Conservation (phyloP, 306 rosid species). For the Prinsepia uniflora region DNA sequence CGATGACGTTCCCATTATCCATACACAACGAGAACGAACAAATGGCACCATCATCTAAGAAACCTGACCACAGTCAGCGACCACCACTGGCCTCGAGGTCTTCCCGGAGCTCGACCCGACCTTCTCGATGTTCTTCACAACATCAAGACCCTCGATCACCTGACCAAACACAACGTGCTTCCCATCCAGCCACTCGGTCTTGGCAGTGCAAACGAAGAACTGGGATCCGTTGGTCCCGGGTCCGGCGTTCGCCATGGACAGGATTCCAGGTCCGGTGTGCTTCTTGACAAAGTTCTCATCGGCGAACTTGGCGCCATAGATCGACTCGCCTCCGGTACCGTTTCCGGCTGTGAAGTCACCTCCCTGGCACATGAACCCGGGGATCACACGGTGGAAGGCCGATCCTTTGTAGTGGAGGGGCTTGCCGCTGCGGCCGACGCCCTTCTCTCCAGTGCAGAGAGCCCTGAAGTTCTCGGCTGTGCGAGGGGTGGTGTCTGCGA, state of each 20-base stretch:
- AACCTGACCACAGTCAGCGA: conserved; percentile 85
- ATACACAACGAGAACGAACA: neutral
- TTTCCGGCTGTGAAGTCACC: conserved; percentile 93
- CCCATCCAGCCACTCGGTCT: conserved; percentile 92
- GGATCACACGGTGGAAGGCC: conserved; percentile 87
- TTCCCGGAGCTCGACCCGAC: conserved; percentile 65
- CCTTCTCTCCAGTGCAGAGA: conserved; percentile 96
- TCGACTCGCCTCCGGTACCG: conserved; percentile 93
- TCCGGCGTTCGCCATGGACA: conserved; percentile 88
- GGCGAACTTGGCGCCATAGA: conserved; percentile 83
- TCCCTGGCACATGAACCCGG: conserved; percentile 90
- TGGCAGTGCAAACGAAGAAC: conserved; percentile 81
- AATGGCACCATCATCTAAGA: conserved; percentile 23
- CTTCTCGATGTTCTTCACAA: conserved; percentile 68
- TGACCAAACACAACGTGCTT: conserved; percentile 91
- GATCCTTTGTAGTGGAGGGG: conserved; percentile 90
- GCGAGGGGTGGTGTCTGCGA: conserved; percentile 56
- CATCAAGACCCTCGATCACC: conserved; percentile 59
- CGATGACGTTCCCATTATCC: neutral
- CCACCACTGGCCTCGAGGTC: conserved; percentile 49
- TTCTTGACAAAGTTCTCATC: conserved; percentile 86
- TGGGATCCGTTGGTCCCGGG: conserved; percentile 94
- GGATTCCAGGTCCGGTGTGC: conserved; percentile 85
- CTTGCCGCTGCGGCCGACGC: conserved; percentile 63
- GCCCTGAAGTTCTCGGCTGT: conserved; percentile 97